A percentile compares a stretch with the other conserved stretches of the same genome.
These are phyloP conservation scores for Sporobolomyces phaffii DNA, from an alignment of 768 basidiomycete genomes.

Conservation along the genomic window DNA sequence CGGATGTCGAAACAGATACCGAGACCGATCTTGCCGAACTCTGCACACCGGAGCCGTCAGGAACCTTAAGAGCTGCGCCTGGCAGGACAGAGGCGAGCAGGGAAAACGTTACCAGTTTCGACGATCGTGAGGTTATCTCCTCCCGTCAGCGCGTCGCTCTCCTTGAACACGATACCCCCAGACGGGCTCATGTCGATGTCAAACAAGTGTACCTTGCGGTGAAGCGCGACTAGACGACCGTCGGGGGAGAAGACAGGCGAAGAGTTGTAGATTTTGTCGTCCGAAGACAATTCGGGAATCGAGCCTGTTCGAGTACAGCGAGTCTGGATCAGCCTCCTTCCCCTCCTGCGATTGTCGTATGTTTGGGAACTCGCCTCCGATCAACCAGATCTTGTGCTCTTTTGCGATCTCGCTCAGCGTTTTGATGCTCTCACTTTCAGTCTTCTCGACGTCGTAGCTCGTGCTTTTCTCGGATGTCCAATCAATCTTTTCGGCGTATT, in stretches of 20 bases:
- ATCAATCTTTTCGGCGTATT: slow-evolving; percentile 52
- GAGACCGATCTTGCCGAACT: slow-evolving; percentile 93
- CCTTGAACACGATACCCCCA: slow-evolving; percentile 84
- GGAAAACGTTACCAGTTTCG: slow-evolving; percentile 69
- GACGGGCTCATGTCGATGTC: slow-evolving; percentile 83
- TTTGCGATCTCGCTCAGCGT: slow-evolving; percentile 76
- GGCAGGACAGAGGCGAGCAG: background rate
- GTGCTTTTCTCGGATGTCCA: slow-evolving; percentile 50
- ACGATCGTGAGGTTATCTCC: slow-evolving; percentile 70
- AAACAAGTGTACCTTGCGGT: slow-evolving; percentile 93
- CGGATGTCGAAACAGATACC: slow-evolving; percentile 95
- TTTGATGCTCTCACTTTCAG: slow-evolving; percentile 67
- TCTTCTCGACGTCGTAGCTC: slow-evolving; percentile 56
- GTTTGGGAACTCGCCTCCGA: slow-evolving; percentile 61
- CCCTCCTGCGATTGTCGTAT: background rate
- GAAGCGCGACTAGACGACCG: slow-evolving; percentile 52
- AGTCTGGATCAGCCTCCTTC: background rate
- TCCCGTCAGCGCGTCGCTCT: slow-evolving; percentile 51
- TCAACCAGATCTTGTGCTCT: slow-evolving; percentile 73
- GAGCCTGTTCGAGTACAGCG: slow-evolving; percentile 56
- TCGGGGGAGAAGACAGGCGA: slow-evolving; percentile 46
- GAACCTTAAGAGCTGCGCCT: no score
- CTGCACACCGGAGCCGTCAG: no score
- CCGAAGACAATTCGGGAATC: slow-evolving; percentile 73
- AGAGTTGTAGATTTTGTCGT: slow-evolving; percentile 79